phyloP scores from a whole-genome alignment of 2,329 filamentous ascomycete genomes.

The Hypomyces perniciosus region DNA sequence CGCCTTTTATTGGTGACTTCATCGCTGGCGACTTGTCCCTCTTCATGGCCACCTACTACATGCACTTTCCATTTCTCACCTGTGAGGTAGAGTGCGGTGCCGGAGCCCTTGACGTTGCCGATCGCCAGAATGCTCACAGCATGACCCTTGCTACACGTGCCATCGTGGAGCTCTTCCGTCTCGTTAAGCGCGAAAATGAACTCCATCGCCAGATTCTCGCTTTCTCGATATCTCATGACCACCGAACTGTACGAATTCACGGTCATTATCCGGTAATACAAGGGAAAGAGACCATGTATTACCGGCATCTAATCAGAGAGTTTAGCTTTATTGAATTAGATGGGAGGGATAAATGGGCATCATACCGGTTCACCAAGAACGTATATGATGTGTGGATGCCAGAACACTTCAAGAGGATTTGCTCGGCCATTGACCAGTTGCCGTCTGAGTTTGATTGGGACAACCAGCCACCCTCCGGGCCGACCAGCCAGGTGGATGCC shows the following conservation, averaged over 20 bases:
- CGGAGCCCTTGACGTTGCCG: conserved; percentile 30
- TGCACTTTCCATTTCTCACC: conserved; percentile 45
- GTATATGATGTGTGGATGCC: background rate
- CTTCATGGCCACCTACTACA: conserved; percentile 40
- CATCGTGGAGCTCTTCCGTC: conserved; percentile 33
- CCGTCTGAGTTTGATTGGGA: conserved; percentile 9
- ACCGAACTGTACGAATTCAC: conserved; percentile 30
- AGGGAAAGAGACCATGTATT: conserved; percentile 28
- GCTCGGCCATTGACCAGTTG: conserved; percentile 10
- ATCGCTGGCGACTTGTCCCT: conserved; percentile 29
- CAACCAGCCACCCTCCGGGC: background rate
- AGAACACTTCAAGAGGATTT: conserved; percentile 8
- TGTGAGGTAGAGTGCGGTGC: conserved; percentile 42
- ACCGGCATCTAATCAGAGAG: conserved; percentile 33
- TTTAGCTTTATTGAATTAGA: conserved; percentile 20
- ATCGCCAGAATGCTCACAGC: conserved; percentile 36
- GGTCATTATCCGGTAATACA: conserved; percentile 36
- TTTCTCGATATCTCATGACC: conserved; percentile 35
- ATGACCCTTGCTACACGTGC: conserved; percentile 35
- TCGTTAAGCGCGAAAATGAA: conserved; percentile 29
- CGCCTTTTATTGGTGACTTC: conserved; percentile 31
- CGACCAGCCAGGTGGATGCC: background rate
- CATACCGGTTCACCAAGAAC: background rate
- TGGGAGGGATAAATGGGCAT: background rate
- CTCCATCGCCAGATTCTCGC: conserved; percentile 35